phyloP scores from a whole-genome alignment of 2,329 filamentous ascomycete genomes.

The Cephalotrichum gorgonifer region DNA sequence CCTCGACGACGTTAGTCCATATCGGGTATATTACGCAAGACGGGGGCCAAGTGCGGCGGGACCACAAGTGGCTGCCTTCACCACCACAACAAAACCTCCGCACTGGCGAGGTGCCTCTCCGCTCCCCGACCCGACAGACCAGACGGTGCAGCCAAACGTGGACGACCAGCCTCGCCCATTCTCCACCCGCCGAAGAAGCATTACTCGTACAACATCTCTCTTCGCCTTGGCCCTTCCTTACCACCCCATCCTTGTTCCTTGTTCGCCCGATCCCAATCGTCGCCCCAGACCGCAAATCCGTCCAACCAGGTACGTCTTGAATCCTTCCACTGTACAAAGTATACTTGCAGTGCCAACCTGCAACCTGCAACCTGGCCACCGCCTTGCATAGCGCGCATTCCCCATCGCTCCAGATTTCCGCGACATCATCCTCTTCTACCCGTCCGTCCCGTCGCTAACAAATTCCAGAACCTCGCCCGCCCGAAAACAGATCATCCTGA shows the following conservation, averaged over 20 bases:
- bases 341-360: no score
- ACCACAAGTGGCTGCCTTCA: not conserved
- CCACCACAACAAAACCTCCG: no score
- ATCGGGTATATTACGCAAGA: not conserved
- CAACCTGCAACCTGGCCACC: not conserved
- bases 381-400: not conserved
- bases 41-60: not conserved
- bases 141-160: not conserved
- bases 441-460: not conserved
- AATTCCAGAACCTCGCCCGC: not conserved
- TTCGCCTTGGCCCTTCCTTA: no score
- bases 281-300: no score
- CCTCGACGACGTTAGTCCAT: not conserved
- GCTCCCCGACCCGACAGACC: not conserved
- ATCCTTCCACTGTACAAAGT: no score
- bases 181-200: no score
- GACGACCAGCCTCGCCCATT: no score
- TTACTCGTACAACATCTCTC: no score
- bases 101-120: no score
- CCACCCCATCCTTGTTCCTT: no score
- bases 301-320: no score
- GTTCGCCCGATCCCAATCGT: no score
- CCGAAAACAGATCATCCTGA: not conserved
- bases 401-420: not conserved
- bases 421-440: not conserved